Evolutionary conservation across 2,329 filamentous ascomycete species (phyloP), one percentile per base, ranked within the genome.

Genomic region (Verticillium albo-atrum): DNA sequence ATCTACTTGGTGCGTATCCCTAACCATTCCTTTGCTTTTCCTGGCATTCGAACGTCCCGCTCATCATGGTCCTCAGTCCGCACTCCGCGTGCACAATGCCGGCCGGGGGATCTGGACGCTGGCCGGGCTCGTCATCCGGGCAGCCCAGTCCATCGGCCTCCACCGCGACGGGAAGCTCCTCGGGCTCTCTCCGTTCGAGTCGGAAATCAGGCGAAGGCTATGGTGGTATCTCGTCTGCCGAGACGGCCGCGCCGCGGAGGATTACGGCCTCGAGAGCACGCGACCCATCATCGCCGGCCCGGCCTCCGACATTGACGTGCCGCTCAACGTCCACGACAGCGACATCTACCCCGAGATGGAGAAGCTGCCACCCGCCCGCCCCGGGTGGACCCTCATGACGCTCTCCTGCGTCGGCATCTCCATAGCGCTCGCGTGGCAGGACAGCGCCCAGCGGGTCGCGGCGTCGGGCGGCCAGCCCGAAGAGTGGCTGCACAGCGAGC

Each of bases 361-460:
- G 9, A 73, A 77, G 0, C 75, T 80, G 1, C 82, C 82, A 0
- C 64, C 74, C 0, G 75, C 82, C 14, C 75, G 80, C 2, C 64
- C 69, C 2, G 80, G 80, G 17, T 86, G 83, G 68, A 87, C 85
- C 0, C 79, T 83, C 30, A 85, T 86, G 78, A 81, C 83, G 0
- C 79, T 85, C 59, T 76, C 75, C 12, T 67, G 87, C 3, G 77
- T 84, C n/a, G 76, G 77, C 5, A 81, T 80, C 62, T 79, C 85
- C 55, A 75, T 82, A 1, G 74, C 77, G 1, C 62, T 64, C 17
- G 65, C 63, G 1, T 68, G 68, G 60, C 64, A 64, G 12, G 65
- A 60, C 0, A 58, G 72, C 3, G 61, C 64, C 2, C 61, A 69
- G 2, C 60, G 71, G 42, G 64, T 62, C 1, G 63, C 60, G 1